These are phyloP conservation scores for Colletotrichum phormii DNA, from an alignment of 2,329 filamentous ascomycete genomes.

Conservation along the genomic window DNA sequence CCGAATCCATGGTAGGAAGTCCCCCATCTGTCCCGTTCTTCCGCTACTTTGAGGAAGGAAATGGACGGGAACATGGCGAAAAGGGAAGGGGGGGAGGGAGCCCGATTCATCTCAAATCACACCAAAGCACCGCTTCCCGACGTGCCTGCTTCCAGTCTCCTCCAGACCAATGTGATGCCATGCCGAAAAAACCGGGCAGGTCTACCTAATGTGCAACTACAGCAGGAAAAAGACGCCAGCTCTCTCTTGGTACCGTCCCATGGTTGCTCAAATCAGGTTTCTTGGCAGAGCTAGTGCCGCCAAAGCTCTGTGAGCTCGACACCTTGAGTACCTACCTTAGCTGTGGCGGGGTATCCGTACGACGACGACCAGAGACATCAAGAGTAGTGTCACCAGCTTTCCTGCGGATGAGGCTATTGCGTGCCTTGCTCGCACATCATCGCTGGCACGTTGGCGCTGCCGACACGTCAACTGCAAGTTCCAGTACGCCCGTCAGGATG, in stretches of 20 bases:
- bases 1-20: not conserved
- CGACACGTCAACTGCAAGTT: not conserved
- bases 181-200: no score
- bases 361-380: not conserved
- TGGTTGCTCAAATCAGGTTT: conserved; percentile 3
- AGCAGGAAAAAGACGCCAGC: not conserved
- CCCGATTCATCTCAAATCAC: not conserved
- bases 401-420: not conserved
- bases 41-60: no score
- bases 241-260: not conserved
- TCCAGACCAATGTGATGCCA: no score
- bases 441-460: not conserved
- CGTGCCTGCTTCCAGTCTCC: no score
- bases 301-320: not conserved
- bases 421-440: not conserved
- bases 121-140: not conserved
- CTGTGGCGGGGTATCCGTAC: not conserved
- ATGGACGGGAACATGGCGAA: not conserved
- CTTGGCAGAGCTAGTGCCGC: not conserved
- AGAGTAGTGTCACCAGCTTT: not conserved
- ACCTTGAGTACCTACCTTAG: not conserved
- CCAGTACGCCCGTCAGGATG: not conserved
- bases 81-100: not conserved
- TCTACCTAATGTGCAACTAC: not conserved
- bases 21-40: not conserved